Percentiles rank a stretch among this genome's conserved stretches.
Evolutionary conservation across 805 yeast genomes (phyloP).

Genomic region (Cyberlindnera japonica): DNA sequence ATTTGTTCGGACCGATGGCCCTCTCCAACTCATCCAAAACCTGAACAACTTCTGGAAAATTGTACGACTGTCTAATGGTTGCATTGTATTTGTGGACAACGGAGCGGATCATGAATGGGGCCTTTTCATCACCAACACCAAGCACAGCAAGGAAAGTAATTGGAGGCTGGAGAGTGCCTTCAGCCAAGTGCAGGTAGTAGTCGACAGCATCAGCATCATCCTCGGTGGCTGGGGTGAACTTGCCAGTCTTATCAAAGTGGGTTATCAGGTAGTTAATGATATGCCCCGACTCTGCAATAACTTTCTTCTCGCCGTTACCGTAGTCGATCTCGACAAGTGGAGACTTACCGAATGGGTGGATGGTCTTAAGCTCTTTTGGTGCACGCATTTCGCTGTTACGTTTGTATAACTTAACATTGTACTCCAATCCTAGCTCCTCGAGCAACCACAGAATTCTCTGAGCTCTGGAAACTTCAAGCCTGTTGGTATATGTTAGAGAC

Average conservation of each 20-base stretch:
- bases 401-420: slow-evolving; percentile 2
- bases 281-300: slow-evolving; percentile 57
- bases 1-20: slow-evolving; percentile 18
- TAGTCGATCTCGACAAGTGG: slow-evolving; percentile 53
- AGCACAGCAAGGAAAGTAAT: slow-evolving; percentile 32
- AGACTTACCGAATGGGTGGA: slow-evolving; percentile 9
- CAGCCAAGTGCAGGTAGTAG: slow-evolving; percentile 55
- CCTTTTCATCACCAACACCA: slow-evolving; percentile 29
- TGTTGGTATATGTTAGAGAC: not conserved
- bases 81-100: slow-evolving; percentile 41
- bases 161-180: slow-evolving; percentile 56
- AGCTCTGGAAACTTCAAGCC: slow-evolving; percentile 6
- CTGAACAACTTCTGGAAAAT: slow-evolving; percentile 41
- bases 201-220: slow-evolving; percentile 42
- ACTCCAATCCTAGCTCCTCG: slow-evolving; percentile 5
- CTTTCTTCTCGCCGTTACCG: slow-evolving; percentile 23
- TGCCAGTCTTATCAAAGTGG: slow-evolving; percentile 43
- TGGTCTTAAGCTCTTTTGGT: slow-evolving; percentile 3
- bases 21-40: slow-evolving; percentile 40
- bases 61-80: slow-evolving; percentile 46
- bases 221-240: slow-evolving; percentile 35
- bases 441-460: slow-evolving; percentile 8
- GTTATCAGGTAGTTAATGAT: slow-evolving; percentile 50
- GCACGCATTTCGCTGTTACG: slow-evolving; percentile 4
- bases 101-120: slow-evolving; percentile 47